A percentile compares a stretch with the other conserved stretches of the same genome.
These are phyloP conservation scores for Monilinia laxa DNA, from an alignment of 2,329 filamentous ascomycete genomes.

Conservation along the genomic window DNA sequence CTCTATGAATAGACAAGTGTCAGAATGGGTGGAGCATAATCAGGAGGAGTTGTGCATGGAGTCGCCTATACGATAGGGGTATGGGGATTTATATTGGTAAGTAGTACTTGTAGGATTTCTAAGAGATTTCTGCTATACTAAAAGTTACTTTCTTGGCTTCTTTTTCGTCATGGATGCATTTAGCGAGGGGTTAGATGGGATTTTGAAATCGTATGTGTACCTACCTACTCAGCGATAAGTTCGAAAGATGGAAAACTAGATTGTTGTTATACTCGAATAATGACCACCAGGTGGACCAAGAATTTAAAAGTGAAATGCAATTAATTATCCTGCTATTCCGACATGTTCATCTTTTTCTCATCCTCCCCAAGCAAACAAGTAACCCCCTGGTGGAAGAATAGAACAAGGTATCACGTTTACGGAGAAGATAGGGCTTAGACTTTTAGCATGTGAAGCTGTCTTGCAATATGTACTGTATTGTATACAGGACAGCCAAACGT, in stretches of 20 bases:
- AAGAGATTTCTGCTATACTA: neutral
- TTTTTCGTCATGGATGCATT: neutral
- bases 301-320: too few species aligned
- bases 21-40: neutral
- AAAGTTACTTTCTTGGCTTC: neutral
- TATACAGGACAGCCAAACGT: too few species aligned
- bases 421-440: too few species aligned
- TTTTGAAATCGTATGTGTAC: neutral
- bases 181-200: neutral
- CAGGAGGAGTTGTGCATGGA: conserved; percentile 10
- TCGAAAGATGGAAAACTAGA: neutral
- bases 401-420: too few species aligned
- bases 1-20: neutral
- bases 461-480: too few species aligned
- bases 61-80: neutral
- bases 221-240: neutral
- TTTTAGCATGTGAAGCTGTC: too few species aligned
- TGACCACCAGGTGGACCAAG: too few species aligned
- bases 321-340: too few species aligned
- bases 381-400: too few species aligned
- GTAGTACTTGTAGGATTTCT: neutral
- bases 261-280: too few species aligned
- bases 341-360: too few species aligned
- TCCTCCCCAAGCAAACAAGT: too few species aligned
- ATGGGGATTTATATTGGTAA: neutral